Base-by-base conservation (phyloP, 352 stramenopile genomes). In the Phytophthora sansomeana region DNA sequence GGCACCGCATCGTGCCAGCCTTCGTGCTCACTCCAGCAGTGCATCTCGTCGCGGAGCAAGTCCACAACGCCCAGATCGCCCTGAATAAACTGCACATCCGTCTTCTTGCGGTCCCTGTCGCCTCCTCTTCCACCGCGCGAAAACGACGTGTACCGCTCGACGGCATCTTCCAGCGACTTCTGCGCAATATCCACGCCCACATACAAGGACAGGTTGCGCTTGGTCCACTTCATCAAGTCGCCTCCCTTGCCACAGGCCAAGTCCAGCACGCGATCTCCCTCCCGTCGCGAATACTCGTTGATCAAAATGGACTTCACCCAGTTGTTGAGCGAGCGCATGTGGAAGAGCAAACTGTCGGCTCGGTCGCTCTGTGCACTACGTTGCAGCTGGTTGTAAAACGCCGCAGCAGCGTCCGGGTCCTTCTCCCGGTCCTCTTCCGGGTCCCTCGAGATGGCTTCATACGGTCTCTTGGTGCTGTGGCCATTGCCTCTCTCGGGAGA, bases 241-340 rank as follows among this genome's bases (percentile, higher is more conserved):
- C 97, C 98, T 58, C 98, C 98, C 72, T 99, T 99, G 16, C 98
- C 98, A 71, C 97, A 99, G 5, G 96, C 98, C 28, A 99, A 88
- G 72, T 99, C 98, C 52, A 99, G 74, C 28, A 99, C 91, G 24
- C 88, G 75, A 26, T 99, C 80, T 4, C 65, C 69, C 42, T 91
- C 84, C 11, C 75, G 85, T 56, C 84, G 75, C 10, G 85, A 89
- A 58, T 79, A 91, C 62, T 98, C 93, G 61, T 91, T 90, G 67
- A 99, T 98, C 67, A 98, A 85, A 14, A 97, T 96, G 16, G 93
- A 96, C 74, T 99, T 99, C 32, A 99, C 93, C 97, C 97, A 99
- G 74, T 99, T 99, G 83, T 99, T 99, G 67, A 99, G 96, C 24
- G 92, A 85, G 33, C 97, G 87, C 89, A 99, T 98, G 78, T 99